These are phyloP conservation scores for Trametes cinnabarina DNA, from an alignment of 768 basidiomycete genomes.

Conservation along the genomic window DNA sequence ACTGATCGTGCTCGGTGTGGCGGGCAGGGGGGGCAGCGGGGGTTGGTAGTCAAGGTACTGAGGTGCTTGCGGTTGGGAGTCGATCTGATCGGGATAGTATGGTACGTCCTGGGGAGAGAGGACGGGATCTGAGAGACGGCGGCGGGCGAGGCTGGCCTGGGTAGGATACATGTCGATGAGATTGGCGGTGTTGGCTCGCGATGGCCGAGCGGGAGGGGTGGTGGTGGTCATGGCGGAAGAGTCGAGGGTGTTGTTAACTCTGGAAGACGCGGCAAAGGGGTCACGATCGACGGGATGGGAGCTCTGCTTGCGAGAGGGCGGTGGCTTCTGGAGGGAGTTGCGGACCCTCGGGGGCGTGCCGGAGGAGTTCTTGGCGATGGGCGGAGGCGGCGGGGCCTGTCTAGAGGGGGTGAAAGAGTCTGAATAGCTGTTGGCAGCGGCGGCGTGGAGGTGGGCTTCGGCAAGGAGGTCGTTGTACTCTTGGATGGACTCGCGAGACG, in stretches of 20 bases:
- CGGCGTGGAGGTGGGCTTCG: slow-evolving; percentile 55
- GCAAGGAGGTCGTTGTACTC: slow-evolving; percentile 74
- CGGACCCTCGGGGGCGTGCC: slow-evolving; percentile 37
- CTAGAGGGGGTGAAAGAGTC: slow-evolving; percentile 45
- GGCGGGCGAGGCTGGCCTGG: slow-evolving; percentile 40
- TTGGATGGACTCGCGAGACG: slow-evolving; percentile 71
- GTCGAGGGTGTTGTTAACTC: slow-evolving; percentile 30
- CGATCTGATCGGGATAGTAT: slow-evolving; percentile 28
- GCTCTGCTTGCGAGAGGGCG: slow-evolving; percentile 50
- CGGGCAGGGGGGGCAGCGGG: slow-evolving; percentile 17
- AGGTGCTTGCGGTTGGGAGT: slow-evolving; percentile 21
- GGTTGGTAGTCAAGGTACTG: slow-evolving; percentile 13
- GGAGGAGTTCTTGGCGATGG: slow-evolving; percentile 33
- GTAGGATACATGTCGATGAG: slow-evolving; percentile 69
- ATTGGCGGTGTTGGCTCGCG: slow-evolving; percentile 80
- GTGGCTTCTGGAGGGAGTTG: slow-evolving; percentile 63
- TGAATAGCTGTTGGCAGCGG: slow-evolving; percentile 41
- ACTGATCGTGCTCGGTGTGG: slow-evolving; percentile 20
- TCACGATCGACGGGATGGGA: slow-evolving; percentile 48
- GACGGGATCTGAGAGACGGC: slow-evolving; percentile 52
- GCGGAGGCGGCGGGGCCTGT: slow-evolving; percentile 44
- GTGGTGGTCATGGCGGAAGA: slow-evolving; percentile 36
- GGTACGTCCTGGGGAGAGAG: slow-evolving; percentile 34
- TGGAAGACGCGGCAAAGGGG: slow-evolving; percentile 54
- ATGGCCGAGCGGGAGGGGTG: slow-evolving; percentile 69